Base-by-base conservation (phyloP, 2,329 filamentous ascomycete species). In the Elsinoe necatrix region DNA sequence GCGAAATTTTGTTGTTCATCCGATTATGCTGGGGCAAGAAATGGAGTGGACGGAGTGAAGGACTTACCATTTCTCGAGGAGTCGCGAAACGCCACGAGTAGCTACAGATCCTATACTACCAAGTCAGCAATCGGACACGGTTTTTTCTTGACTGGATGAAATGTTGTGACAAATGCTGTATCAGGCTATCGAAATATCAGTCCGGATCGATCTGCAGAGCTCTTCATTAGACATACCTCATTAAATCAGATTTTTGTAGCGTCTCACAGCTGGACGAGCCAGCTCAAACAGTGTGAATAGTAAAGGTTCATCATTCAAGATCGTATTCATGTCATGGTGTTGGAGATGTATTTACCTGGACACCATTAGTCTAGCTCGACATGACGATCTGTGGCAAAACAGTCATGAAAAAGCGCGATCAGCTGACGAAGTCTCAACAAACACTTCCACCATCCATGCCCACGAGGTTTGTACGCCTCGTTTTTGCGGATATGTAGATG, bases 221-320 rank as follows among this genome's bases (percentile, higher is more conserved):
- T 14, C 14, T 47, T 8, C 8, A 14, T 31, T 47, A 27, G 34
- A 65, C 69, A 63, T 71, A 75, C 80, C 80, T 83, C 80, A 83
- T 83, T 83, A 83, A 83, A 83, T 84, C 81, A 84, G 81, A 83
- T 81, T 83, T 81, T 80, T 80, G 73, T 42, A 77, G 76, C 80
- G 77, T 77, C 69, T 64, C 68, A 72, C 75, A 78, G 79, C 83
- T 80, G 83, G 78, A 63, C 71, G 77, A 65, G 34, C 67, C 67
- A 71, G 75, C 73, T 84, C 81, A 82, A 81, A 83, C 80, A 84
- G 81, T 83, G 81, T 84, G 81, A 84, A 84, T 84, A 83, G n/a
- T 29, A 55, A 75, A 75, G 67, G 73, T 78, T 83, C 80, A 84
- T 84, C 81, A 83, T 82, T 64, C 68, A 71, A 74, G 63, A 61